phyloP scores from a whole-genome alignment of 2,329 filamentous ascomycete species.

The Phoma sp. region DNA sequence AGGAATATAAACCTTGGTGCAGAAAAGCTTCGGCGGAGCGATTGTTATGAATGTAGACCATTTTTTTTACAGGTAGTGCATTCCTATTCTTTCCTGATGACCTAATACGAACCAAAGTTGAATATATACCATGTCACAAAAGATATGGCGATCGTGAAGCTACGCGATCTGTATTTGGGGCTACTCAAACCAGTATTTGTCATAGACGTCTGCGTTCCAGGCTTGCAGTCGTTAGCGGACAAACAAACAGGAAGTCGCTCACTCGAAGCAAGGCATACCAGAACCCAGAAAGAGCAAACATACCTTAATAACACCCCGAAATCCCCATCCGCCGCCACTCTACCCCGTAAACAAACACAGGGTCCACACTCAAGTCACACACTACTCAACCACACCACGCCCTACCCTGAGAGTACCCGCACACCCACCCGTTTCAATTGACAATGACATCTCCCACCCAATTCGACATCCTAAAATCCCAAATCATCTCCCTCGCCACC shows the following conservation, averaged over 20 bases:
- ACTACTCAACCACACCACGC: background rate
- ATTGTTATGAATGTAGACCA: too few relatives aligned
- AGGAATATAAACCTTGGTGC: too few relatives aligned
- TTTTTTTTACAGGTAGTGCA: too few relatives aligned
- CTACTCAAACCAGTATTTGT: background rate
- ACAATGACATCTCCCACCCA: background rate
- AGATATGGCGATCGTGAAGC: too few relatives aligned
- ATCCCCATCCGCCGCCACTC: background rate
- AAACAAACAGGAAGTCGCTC: background rate
- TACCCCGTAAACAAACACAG: background rate
- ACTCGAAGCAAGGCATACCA: background rate
- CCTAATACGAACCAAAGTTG: too few relatives aligned
- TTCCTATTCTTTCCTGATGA: too few relatives aligned
- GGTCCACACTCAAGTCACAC: background rate
- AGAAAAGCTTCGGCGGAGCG: too few relatives aligned
- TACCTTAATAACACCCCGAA: background rate
- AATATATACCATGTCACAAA: too few relatives aligned
- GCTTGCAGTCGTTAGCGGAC: background rate
- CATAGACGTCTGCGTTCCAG: too few relatives aligned
- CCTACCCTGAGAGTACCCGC: background rate
- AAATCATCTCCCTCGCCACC: slow-evolving; percentile 7
- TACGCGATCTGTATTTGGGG: too few relatives aligned
- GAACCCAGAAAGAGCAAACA: slow-evolving; percentile 4
- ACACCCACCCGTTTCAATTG: background rate
- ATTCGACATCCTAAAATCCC: slow-evolving; percentile 3